A percentile compares a stretch with the other conserved stretches of the same genome.
Evolutionary conservation across 139 green algal species (phyloP).

Genomic region (Diplosphaera chodatii): DNA sequence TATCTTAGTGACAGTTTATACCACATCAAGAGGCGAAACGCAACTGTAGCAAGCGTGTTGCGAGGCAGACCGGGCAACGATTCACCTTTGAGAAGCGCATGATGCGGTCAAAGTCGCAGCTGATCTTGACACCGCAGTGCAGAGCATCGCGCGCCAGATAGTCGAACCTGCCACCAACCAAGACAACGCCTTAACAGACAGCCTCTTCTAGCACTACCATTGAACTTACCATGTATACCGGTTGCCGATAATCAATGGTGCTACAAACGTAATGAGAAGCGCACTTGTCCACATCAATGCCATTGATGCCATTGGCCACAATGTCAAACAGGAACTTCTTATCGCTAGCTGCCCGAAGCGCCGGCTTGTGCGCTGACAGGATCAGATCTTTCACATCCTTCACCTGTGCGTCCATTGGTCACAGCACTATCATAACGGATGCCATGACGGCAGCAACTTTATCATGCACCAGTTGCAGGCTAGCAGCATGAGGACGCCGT

Average conservation of each 20-base stretch:
- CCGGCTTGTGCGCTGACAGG: conserved; percentile 2
- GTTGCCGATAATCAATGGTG: too few relatives aligned
- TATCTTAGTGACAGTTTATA: background rate
- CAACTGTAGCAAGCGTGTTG: too few relatives aligned
- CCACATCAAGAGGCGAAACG: background rate
- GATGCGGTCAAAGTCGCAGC: conserved; percentile 51
- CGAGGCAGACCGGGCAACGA: background rate
- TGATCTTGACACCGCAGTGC: conserved; percentile 48
- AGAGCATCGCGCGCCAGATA: conserved; percentile 62
- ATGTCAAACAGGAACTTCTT: conserved; percentile 72
- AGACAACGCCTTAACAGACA: too few relatives aligned
- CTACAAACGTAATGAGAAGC: too few relatives aligned
- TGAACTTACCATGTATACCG: too few relatives aligned
- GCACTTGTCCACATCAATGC: conserved; percentile 78
- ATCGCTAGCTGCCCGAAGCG: background rate
- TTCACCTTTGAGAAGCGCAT: conserved; percentile 53
- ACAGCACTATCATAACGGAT: conserved; percentile 10
- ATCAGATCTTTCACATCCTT: conserved; percentile 33
- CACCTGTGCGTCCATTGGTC: too few relatives aligned
- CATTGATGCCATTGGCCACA: conserved; percentile 69
- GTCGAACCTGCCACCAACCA: conserved; percentile 51
- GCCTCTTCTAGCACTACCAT: too few relatives aligned
- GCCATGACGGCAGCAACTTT: conserved; percentile 4
- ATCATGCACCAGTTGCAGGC: too few relatives aligned
- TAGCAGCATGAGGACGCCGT: background rate